A percentile compares a stretch with the other conserved stretches of the same genome.
phyloP scores from a whole-genome alignment of 176 grass and related monocot genomes.

The Rhipidocladum racemiflorum region DNA sequence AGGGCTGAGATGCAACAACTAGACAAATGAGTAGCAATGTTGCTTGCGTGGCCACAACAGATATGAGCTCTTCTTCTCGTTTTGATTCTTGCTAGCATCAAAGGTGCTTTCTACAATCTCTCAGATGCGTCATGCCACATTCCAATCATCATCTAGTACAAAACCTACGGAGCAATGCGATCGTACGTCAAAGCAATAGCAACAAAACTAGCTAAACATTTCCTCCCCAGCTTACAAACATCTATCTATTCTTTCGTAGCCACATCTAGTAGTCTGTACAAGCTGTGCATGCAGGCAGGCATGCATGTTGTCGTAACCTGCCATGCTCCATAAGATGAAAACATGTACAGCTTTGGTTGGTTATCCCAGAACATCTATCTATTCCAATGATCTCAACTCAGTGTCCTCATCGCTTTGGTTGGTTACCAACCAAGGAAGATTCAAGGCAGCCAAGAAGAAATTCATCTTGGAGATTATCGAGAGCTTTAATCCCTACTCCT shows the following conservation, averaged over 20 bases:
- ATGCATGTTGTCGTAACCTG: background rate
- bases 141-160: background rate
- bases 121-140: background rate
- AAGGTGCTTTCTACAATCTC: too few relatives aligned
- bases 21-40: too few relatives aligned
- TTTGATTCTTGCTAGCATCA: too few relatives aligned
- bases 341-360: background rate
- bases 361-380: too few relatives aligned
- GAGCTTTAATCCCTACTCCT: slow-evolving; percentile 43
- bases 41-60: too few relatives aligned
- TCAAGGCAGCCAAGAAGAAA: background rate
- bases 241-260: background rate
- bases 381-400: too few relatives aligned
- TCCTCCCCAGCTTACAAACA: background rate
- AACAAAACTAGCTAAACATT: background rate
- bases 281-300: background rate
- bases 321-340: background rate
- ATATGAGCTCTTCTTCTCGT: too few relatives aligned
- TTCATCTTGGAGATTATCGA: background rate
- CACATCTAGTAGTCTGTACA: slow-evolving; percentile 13
- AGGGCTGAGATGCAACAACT: too few relatives aligned
- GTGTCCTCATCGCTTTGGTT: background rate
- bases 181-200: background rate
- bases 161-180: background rate
- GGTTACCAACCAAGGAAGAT: background rate